phyloP scores from a whole-genome alignment of 257 asterid genomes.

The Solanum bulbocastanum region DNA sequence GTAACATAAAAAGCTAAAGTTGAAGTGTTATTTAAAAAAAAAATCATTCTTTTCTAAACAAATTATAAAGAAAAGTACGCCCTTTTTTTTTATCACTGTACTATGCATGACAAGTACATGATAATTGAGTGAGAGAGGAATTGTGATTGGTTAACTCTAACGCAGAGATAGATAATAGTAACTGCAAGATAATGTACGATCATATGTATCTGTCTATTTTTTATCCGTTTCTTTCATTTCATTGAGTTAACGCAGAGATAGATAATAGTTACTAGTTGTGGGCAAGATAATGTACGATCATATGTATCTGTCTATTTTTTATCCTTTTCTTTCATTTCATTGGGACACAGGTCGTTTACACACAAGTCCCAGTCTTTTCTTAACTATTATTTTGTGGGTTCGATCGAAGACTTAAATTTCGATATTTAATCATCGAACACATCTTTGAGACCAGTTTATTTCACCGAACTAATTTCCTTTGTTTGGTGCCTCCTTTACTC shows the following conservation, averaged over 20 bases:
- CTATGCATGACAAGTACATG: neutral
- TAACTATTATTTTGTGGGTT: neutral
- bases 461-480: too few species aligned
- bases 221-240: neutral
- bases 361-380: neutral
- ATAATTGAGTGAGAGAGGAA: neutral
- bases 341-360: neutral
- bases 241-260: neutral
- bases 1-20: too few species aligned
- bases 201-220: too few species aligned
- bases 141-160: neutral
- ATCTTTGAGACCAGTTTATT: neutral
- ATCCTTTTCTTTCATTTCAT: neutral
- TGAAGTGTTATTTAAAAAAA: too few species aligned
- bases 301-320: too few species aligned
- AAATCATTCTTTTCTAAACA: too few species aligned
- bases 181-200: too few species aligned
- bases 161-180: neutral
- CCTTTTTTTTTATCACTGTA: too few species aligned
- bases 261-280: neutral
- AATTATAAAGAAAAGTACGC: too few species aligned
- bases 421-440: too few species aligned
- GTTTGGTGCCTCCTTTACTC: too few species aligned
- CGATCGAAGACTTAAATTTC: too few species aligned
- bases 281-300: neutral